These are phyloP conservation scores for Micractinium sp. DNA, from an alignment of 139 green algal species.

Conservation along the genomic window DNA sequence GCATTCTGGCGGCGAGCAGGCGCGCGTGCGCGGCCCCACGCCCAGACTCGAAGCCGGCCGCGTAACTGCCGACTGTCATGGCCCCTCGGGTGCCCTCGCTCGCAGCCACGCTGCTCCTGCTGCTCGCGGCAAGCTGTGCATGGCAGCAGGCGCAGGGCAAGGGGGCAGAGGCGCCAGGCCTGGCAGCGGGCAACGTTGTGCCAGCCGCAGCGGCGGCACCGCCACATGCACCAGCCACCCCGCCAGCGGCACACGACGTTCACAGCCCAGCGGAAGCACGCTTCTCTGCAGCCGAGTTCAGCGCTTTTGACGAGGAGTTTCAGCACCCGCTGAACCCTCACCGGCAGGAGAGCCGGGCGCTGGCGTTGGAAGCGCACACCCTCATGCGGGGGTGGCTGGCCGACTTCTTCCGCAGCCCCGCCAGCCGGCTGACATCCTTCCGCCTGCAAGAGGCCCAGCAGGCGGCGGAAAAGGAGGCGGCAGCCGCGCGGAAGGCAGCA, in stretches of 20 bases:
- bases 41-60: too few species aligned
- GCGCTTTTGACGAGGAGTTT: too few species aligned
- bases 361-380: not conserved
- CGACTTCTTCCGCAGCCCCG: not conserved
- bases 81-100: not conserved
- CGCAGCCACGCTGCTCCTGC: not conserved
- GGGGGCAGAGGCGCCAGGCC: not conserved
- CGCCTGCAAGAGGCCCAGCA: not conserved
- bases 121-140: not conserved
- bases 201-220: too few species aligned
- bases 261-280: not conserved
- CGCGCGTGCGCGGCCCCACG: too few species aligned
- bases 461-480: not conserved
- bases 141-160: not conserved
- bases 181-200: not conserved
- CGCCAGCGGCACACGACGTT: not conserved
- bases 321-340: slow-evolving; percentile 5
- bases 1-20: too few species aligned
- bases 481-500: not conserved
- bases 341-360: not conserved
- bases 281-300: not conserved
- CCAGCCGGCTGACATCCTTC: not conserved
- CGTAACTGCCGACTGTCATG: too few species aligned
- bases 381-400: slow-evolving; percentile 10
- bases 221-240: not conserved